Evolutionary conservation across 2,329 filamentous ascomycete genomes (phyloP).

Genomic region (Colletotrichum eleusines): DNA sequence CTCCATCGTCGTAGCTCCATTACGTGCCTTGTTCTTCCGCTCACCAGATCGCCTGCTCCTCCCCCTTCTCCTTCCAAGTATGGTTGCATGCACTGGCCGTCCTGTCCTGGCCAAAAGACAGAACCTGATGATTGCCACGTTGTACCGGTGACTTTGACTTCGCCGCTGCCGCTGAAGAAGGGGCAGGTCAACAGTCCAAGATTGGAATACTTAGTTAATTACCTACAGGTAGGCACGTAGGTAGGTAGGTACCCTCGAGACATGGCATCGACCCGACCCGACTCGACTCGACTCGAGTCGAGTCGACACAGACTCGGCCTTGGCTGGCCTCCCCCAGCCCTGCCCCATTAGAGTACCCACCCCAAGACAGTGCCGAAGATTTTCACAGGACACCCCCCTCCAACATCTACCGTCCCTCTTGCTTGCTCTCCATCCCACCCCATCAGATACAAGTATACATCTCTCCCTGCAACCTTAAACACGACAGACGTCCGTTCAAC

Average conservation of each 20-base stretch:
- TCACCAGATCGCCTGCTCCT: conserved; percentile 53
- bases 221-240: too few species aligned
- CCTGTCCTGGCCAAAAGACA: conserved; percentile 31
- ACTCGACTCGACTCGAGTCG: conserved; percentile 40
- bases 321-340: conserved; percentile 49
- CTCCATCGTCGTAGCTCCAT: conserved; percentile 43
- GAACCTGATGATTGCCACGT: conserved; percentile 33
- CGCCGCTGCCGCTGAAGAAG: conserved; percentile 49
- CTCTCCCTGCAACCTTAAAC: conserved; percentile 56
- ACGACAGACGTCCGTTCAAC: conserved; percentile 47
- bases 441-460: conserved; percentile 63
- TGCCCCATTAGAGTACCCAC: conserved; percentile 53
- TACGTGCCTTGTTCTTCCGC: conserved; percentile 42
- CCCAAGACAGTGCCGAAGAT: conserved; percentile 62
- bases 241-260: conserved; percentile 26
- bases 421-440: conserved; percentile 48
- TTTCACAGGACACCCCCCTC: conserved; percentile 62
- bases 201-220: conserved; percentile 8
- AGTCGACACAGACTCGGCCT: conserved; percentile 42
- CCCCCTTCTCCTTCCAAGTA: conserved; percentile 63
- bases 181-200: conserved; percentile 50
- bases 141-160: conserved; percentile 37
- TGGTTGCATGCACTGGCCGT: conserved; percentile 57
- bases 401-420: conserved; percentile 57
- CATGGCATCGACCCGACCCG: conserved; percentile 32